phyloP scores from a whole-genome alignment of 148 eudicot species.

The Fagopyrum tataricum region DNA sequence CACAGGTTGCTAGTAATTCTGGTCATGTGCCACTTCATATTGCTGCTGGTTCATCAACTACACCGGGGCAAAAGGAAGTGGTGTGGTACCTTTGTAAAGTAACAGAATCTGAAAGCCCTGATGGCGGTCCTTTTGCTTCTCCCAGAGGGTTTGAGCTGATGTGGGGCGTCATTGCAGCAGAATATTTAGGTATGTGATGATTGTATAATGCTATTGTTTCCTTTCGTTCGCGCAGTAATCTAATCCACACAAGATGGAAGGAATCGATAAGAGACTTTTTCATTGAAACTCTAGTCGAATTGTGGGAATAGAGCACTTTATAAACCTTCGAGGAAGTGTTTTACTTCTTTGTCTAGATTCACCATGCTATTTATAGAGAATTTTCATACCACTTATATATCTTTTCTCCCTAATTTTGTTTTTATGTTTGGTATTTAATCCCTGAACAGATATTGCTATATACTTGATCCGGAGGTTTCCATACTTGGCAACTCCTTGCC shows the following conservation, averaged over 20 bases:
- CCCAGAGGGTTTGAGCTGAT: conserved; percentile 1
- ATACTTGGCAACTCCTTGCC: not conserved
- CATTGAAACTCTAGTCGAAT: too few relatives aligned
- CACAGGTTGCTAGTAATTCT: conserved; percentile 3
- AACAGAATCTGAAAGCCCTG: not conserved
- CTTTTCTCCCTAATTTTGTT: not conserved
- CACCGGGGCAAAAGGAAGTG: conserved; percentile 8
- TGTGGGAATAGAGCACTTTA: too few relatives aligned
- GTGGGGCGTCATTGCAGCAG: conserved; percentile 9
- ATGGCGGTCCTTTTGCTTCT: not conserved
- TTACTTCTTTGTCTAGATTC: not conserved
- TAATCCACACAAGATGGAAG: not conserved
- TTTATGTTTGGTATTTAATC: not conserved
- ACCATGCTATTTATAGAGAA: not conserved
- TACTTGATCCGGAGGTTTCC: conserved; percentile 3
- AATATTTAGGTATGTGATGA: conserved; percentile 1
- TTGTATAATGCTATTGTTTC: not conserved
- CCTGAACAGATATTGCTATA: not conserved
- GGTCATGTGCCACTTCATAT: conserved; percentile 9
- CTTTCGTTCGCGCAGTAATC: not conserved
- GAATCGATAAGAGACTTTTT: too few relatives aligned
- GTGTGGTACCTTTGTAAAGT: conserved; percentile 4
- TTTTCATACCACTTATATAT: not conserved
- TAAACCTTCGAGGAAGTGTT: too few relatives aligned
- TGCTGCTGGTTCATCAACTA: conserved; percentile 7